These are phyloP conservation scores for Ephemerocybe angulata DNA, from an alignment of 768 basidiomycete species.

Conservation along the genomic window DNA sequence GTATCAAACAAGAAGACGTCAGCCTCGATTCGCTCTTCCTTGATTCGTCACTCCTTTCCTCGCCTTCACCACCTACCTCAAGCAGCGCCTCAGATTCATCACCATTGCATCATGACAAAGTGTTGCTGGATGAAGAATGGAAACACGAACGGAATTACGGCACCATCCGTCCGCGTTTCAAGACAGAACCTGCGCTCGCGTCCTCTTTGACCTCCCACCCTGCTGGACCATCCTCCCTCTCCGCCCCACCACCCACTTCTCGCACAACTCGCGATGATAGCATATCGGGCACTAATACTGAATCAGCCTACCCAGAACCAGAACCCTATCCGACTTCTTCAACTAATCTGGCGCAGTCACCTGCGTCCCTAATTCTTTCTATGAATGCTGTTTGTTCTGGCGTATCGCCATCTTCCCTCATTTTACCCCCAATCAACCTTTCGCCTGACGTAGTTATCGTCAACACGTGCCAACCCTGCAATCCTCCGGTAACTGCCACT, in stretches of 20 bases:
- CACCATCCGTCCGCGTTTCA: constrained; percentile 37
- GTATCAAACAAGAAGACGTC: constrained; percentile 47
- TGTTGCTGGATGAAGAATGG: constrained; percentile 4
- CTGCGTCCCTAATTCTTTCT: constrained; percentile 10
- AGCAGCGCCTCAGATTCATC: constrained; percentile 23
- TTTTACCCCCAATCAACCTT: constrained; percentile 19
- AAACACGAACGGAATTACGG: not conserved
- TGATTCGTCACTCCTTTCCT: constrained; percentile 23
- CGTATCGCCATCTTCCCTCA: constrained; percentile 28
- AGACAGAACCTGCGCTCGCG: constrained; percentile 30
- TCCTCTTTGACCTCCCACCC: constrained; percentile 6
- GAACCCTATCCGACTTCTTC: constrained; percentile 19
- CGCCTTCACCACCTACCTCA: constrained; percentile 27
- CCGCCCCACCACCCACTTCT: constrained; percentile 16
- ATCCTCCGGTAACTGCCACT: constrained; percentile 60
- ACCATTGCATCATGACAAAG: constrained; percentile 6
- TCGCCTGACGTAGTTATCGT: constrained; percentile 45
- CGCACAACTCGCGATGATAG: constrained; percentile 10
- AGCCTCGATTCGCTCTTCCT: constrained; percentile 37
- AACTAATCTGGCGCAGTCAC: constrained; percentile 19
- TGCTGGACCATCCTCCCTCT: constrained; percentile 13
- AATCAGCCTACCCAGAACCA: constrained; percentile 16
- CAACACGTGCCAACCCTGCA: constrained; percentile 60
- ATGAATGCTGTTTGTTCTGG: constrained; percentile 13
- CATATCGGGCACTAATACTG: not conserved